Percentiles rank a stretch among this genome's conserved stretches.
Conservation (phyloP, 2,329 filamentous ascomycete genomes). For the Pyrenochaeta sp. region DNA sequence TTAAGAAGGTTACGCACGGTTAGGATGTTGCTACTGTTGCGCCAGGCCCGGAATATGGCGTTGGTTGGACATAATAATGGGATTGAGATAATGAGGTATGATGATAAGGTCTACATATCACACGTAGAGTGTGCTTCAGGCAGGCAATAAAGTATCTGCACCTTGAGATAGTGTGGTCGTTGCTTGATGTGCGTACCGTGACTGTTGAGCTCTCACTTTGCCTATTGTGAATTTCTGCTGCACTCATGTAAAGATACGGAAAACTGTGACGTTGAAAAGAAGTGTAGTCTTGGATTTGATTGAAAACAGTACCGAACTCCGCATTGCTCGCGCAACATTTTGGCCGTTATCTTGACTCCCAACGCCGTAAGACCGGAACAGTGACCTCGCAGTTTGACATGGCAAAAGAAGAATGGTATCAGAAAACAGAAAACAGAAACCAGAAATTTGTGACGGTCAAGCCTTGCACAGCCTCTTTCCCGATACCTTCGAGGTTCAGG, state of each 20-base stretch:
- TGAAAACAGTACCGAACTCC: not conserved
- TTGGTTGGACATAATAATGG: not conserved
- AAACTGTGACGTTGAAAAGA: not conserved
- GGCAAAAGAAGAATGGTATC: not conserved
- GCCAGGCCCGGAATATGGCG: not conserved
- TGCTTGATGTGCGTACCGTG: not conserved
- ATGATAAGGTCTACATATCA: not conserved
- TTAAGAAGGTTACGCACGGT: slow-evolving; percentile 58
- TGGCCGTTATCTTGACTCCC: not conserved
- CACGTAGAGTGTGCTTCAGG: not conserved
- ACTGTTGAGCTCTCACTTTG: not conserved
- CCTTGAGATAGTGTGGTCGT: not conserved
- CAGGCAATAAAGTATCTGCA: not conserved
- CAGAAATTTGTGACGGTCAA: not conserved
- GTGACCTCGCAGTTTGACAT: not conserved
- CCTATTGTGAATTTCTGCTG: not conserved
- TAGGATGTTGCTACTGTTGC: slow-evolving; percentile 26
- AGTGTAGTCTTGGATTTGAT: not conserved
- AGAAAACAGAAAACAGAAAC: not conserved
- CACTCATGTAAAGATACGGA: not conserved
- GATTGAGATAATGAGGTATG: not conserved
- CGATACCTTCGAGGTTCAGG: not conserved
- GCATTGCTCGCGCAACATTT: not conserved
- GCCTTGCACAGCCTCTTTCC: not conserved
- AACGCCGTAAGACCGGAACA: not conserved